These are phyloP conservation scores for Talaromyces ruber DNA, from an alignment of 495 filamentous ascomycete species.

Conservation along the genomic window DNA sequence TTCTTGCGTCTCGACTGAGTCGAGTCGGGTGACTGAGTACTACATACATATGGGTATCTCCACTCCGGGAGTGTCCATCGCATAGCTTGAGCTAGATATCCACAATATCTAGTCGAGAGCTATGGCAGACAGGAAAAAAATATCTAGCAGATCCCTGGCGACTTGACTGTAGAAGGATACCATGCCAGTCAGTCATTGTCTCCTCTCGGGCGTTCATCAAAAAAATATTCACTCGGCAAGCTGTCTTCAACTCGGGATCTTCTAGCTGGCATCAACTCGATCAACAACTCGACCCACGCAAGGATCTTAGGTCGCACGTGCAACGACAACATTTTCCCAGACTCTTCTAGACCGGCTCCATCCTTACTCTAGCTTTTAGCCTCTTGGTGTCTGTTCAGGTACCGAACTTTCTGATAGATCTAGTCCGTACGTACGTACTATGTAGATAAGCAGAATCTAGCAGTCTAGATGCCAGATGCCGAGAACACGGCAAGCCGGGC, in stretches of 20 bases:
- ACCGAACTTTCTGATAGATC: background rate
- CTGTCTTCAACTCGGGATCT: background rate
- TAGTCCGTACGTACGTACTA: background rate
- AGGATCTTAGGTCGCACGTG: background rate
- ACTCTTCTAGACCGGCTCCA: background rate
- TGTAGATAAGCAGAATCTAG: background rate
- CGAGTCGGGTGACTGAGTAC: background rate
- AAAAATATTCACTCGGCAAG: background rate
- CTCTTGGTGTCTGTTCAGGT: background rate
- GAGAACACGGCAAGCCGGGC: background rate
- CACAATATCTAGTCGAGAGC: background rate
- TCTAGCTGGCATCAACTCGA: background rate
- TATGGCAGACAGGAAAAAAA: background rate
- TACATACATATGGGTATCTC: background rate
- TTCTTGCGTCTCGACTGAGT: background rate
- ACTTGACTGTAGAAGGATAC: background rate
- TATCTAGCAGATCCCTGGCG: background rate
- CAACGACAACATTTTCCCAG: background rate
- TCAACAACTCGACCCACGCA: background rate
- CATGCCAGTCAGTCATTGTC: background rate
- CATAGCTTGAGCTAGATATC: background rate
- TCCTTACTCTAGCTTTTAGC: background rate
- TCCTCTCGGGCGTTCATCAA: background rate
- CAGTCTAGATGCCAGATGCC: background rate
- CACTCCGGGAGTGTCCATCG: background rate